Evolutionary conservation across 2,329 filamentous ascomycete species (phyloP).

Genomic region (Diaporthe citri): DNA sequence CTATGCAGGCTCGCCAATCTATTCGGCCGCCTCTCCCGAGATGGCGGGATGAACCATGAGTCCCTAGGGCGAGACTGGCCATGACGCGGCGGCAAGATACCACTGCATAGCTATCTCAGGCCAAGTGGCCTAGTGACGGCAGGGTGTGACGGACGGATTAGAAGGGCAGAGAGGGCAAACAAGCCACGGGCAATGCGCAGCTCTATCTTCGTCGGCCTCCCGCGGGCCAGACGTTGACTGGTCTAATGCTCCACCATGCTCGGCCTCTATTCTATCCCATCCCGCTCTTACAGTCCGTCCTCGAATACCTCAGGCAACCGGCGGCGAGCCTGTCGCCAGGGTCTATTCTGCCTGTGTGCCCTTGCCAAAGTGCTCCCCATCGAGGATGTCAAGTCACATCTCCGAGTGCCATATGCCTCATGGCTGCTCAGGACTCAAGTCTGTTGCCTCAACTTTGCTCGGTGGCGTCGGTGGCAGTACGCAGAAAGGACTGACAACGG

Average conservation of each 20-base stretch:
- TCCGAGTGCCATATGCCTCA: neutral
- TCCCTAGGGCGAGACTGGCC: neutral
- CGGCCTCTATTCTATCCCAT: neutral
- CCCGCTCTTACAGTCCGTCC: neutral
- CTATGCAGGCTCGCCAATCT: no score
- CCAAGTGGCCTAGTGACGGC: neutral
- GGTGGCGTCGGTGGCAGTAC: neutral
- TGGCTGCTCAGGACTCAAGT: neutral
- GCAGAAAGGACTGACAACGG: neutral
- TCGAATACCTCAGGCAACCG: no score
- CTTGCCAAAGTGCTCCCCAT: neutral
- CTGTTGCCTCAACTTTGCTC: neutral
- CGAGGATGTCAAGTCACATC: neutral
- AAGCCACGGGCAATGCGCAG: neutral
- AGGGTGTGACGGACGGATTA: neutral
- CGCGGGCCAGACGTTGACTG: neutral
- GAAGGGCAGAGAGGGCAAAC: neutral
- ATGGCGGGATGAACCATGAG: neutral
- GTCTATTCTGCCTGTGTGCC: neutral
- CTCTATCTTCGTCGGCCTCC: neutral
- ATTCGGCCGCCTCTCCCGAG: slow-evolving; percentile 29
- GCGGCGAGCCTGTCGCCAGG: neutral
- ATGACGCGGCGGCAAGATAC: slow-evolving; percentile 2
- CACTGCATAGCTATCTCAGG: neutral
- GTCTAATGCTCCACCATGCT: neutral